Evolutionary conservation across 2,329 filamentous ascomycete genomes (phyloP), one percentile per base, ranked within the genome.

Genomic region (Talaromyces verruculosus): DNA sequence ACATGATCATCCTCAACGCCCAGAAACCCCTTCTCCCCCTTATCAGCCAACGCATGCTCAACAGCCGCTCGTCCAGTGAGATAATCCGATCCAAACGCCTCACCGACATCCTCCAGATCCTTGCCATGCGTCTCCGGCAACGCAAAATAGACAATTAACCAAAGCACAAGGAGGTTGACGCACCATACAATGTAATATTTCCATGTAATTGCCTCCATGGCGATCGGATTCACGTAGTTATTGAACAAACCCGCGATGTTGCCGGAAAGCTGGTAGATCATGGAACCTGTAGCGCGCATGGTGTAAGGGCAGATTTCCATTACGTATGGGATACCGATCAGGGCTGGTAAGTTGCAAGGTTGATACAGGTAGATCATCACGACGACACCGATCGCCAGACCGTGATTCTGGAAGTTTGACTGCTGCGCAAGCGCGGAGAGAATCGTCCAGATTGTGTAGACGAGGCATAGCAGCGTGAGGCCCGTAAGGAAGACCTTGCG

Each of bases 51-150:
- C 11, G 47, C 47, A 30, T 51, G 22, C 13, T 51, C 47, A 51
- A 51, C 47, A 51, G 47, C 47, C 11, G 47, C 47, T 30, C 47
- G 11, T 51, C 47, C 47, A 2, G 22, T 51, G 15, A 51, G 47
- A 22, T 51, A 51, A 15, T 51, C 47, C 2, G 47, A 51, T 8
- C 47, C 47, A 28, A 51, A 51, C 2, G 47, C 47, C 28, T 55
- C 51, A 19, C 51, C 51, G 6, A 51, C 47, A 51, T 91, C 89
- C 77, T 91, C 89, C 0, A 91, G 83, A 0, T 85, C 85, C 75
- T 84, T 84, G 75, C 88, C 86, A 81, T 91, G 91, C 2, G 89
- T 91, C 80, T 91, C 88, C 0, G 88, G 89, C 71, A 69, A 57
- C 69, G 67, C 61, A 57, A 73, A 70, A 63, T 69, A 73, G 69